These are phyloP conservation scores for Ramularia collo-cygni DNA, from an alignment of 2,329 filamentous ascomycete genomes.

Conservation along the genomic window DNA sequence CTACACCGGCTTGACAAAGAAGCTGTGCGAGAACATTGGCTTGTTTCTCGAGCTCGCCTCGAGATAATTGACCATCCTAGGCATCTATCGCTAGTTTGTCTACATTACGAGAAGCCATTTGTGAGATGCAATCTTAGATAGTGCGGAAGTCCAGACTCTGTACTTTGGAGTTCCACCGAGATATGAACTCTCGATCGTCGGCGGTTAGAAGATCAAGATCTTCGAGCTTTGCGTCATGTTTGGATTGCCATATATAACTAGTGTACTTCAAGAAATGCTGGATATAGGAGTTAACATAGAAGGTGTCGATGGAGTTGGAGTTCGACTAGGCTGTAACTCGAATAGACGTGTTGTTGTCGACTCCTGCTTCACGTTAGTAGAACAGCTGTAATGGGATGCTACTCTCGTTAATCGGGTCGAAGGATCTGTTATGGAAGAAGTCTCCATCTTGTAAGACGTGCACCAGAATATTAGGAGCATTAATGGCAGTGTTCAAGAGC, in stretches of 20 bases:
- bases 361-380: not conserved
- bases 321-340: not conserved
- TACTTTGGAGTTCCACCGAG: not conserved
- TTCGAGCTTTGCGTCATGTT: not conserved
- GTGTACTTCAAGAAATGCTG: not conserved
- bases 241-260: not conserved
- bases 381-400: not conserved
- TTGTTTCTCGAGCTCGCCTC: not conserved
- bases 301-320: not conserved
- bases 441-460: not conserved
- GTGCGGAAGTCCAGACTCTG: not conserved
- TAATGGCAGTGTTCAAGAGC: not conserved
- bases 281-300: not conserved
- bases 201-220: not conserved
- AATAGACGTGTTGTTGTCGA: not conserved
- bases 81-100: not conserved
- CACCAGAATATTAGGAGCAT: not conserved
- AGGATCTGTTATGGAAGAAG: not conserved
- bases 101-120: not conserved
- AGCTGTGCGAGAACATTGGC: not conserved
- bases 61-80: not conserved
- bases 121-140: not conserved
- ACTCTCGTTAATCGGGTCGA: not conserved
- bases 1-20: not conserved
- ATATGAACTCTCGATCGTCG: not conserved